phyloP scores from a whole-genome alignment of 192 early-diverging fungal genomes.

The Entomortierella beljakovae region DNA sequence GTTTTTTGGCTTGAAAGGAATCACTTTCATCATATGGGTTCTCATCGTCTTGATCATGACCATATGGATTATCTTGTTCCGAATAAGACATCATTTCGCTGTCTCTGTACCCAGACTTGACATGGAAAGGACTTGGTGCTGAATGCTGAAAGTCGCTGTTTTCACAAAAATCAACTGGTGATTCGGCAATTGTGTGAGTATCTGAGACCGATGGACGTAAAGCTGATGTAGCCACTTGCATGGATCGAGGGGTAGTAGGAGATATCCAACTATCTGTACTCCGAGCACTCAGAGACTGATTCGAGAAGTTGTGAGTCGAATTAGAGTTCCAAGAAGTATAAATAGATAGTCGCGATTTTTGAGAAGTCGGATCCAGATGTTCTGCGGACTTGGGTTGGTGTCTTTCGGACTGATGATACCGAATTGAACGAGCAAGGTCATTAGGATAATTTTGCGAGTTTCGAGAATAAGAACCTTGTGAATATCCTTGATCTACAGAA shows the following conservation, averaged over 20 bases:
- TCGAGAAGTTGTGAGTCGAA: background rate
- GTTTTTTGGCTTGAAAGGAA: conserved; percentile 1
- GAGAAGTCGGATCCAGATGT: background rate
- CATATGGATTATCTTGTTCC: conserved; percentile 12
- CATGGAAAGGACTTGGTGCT: background rate
- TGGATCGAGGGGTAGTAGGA: conserved; percentile 40
- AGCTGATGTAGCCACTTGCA: background rate
- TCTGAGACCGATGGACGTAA: conserved; percentile 1
- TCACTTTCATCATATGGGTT: conserved; percentile 11
- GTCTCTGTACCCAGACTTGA: conserved; percentile 6
- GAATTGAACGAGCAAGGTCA: background rate
- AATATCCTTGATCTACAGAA: background rate
- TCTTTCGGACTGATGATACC: background rate
- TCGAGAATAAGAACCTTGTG: background rate
- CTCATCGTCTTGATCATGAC: conserved; percentile 2
- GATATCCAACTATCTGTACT: conserved; percentile 17
- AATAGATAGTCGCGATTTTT: conserved; percentile 24
- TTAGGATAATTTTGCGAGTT: background rate
- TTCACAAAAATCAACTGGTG: conserved; percentile 25
- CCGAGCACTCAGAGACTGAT: background rate
- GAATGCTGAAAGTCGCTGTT: background rate
- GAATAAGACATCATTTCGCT: conserved; percentile 35
- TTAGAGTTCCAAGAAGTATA: conserved; percentile 21
- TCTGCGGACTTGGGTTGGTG: background rate
- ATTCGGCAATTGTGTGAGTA: conserved; percentile 14